Conservation (phyloP, 768 basidiomycete species). For the Heimioporus sp. region DNA sequence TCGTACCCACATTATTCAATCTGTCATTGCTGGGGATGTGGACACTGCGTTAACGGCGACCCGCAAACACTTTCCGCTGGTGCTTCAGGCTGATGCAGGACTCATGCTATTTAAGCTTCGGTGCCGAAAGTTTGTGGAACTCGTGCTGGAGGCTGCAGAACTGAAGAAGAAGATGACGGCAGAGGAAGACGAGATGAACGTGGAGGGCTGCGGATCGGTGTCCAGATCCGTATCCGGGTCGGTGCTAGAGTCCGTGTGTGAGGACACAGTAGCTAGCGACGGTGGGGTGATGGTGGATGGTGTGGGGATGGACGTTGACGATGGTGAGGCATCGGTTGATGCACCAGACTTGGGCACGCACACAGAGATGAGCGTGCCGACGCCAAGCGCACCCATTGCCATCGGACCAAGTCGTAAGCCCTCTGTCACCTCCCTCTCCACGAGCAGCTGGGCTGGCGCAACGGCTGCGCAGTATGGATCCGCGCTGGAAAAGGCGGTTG, state of each 20-base stretch:
- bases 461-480: conserved; percentile 47
- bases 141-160: conserved; percentile 69
- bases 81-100: conserved; percentile 64
- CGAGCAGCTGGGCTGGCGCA: conserved; percentile 21
- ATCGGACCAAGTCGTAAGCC: conserved; percentile 30
- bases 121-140: conserved; percentile 84
- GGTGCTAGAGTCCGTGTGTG: conserved; percentile 28
- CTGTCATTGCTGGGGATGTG: conserved; percentile 67
- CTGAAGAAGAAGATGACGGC: conserved; percentile 60
- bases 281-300: conserved; percentile 43
- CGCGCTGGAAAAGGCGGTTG: conserved; percentile 62
- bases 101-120: conserved; percentile 79
- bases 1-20: conserved; percentile 69
- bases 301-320: conserved; percentile 60
- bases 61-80: conserved; percentile 54
- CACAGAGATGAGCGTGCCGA: conserved; percentile 9
- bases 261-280: conserved; percentile 35
- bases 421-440: conserved; percentile 26
- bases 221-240: conserved; percentile 27
- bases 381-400: conserved; percentile 27
- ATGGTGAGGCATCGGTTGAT: conserved; percentile 33
- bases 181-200: conserved; percentile 34
- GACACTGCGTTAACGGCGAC: conserved; percentile 63
- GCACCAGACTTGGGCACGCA: conserved; percentile 7
- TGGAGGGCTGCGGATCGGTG: conserved; percentile 23